Percentiles rank a stretch among this genome's conserved stretches.
Conservation (phyloP, 2,329 filamentous ascomycete species). For the Neonectria neomacrospora region DNA sequence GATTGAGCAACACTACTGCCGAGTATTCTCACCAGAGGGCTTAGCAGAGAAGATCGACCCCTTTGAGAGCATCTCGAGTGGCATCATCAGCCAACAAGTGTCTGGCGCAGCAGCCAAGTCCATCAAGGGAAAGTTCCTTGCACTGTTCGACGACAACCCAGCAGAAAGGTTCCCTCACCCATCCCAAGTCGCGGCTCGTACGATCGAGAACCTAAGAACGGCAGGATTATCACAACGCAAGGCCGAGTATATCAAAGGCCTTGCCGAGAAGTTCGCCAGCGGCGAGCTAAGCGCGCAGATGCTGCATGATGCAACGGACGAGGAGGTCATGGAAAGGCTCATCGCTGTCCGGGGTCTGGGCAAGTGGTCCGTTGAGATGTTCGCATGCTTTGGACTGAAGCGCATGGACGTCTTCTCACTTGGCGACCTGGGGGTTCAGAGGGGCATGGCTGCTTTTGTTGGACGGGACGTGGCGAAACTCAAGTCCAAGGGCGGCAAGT, state of each 20-base stretch:
- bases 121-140: constrained; percentile 87
- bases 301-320: constrained; percentile 82
- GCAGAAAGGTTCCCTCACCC: constrained; percentile 76
- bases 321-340: constrained; percentile 83
- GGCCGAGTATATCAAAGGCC: constrained; percentile 90
- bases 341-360: constrained; percentile 89
- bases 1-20: constrained; percentile 80
- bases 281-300: constrained; percentile 81
- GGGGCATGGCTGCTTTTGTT: constrained; percentile 89
- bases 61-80: constrained; percentile 82
- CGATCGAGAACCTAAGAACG: constrained; percentile 77
- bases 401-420: constrained; percentile 92
- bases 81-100: constrained; percentile 97
- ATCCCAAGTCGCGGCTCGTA: constrained; percentile 71
- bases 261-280: constrained; percentile 81
- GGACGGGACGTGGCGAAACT: constrained; percentile 87
- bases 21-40: constrained; percentile 82
- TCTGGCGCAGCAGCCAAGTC: constrained; percentile 90
- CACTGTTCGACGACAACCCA: constrained; percentile 67
- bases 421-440: constrained; percentile 92
- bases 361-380: constrained; percentile 96
- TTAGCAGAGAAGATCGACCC: constrained; percentile 89
- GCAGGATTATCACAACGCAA: constrained; percentile 94
- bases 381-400: constrained; percentile 95
- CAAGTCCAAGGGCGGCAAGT: constrained; percentile 85